phyloP scores from a whole-genome alignment of 768 basidiomycete genomes.

The Xerocomellus amylosporus region DNA sequence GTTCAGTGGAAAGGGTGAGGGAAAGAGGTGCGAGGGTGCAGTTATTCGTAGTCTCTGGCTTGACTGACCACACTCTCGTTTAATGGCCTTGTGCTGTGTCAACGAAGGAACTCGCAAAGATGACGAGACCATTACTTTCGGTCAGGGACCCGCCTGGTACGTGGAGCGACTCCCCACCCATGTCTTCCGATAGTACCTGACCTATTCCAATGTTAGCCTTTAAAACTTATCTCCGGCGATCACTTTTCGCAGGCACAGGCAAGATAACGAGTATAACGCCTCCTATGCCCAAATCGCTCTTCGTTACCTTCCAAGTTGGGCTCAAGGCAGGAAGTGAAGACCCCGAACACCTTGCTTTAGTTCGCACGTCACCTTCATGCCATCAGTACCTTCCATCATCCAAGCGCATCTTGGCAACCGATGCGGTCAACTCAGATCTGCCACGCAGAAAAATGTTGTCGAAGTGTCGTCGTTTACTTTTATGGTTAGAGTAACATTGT shows the following conservation, averaged over 20 bases:
- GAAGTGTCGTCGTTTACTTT: too few species aligned
- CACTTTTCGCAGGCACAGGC: background rate
- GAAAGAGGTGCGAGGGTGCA: background rate
- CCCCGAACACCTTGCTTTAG: background rate
- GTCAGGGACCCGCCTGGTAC: background rate
- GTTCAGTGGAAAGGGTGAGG: background rate
- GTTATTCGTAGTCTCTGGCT: background rate
- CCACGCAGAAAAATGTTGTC: too few species aligned
- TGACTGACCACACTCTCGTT: background rate
- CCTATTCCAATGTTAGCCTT: background rate
- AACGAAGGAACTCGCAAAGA: too few species aligned
- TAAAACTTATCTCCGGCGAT: background rate
- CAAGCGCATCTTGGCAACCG: too few species aligned
- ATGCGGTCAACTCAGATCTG: too few species aligned
- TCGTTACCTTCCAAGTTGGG: background rate
- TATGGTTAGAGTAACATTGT: too few species aligned
- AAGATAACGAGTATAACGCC: background rate
- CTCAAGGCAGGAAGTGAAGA: background rate
- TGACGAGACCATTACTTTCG: too few species aligned
- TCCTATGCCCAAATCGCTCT: background rate
- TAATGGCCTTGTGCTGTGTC: background rate
- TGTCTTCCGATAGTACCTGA: constrained; percentile 2
- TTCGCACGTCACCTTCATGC: background rate
- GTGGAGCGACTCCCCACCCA: background rate
- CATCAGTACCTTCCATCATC: too few species aligned